phyloP scores from a whole-genome alignment of 805 yeast genomes.

The Candida odintsovae region DNA sequence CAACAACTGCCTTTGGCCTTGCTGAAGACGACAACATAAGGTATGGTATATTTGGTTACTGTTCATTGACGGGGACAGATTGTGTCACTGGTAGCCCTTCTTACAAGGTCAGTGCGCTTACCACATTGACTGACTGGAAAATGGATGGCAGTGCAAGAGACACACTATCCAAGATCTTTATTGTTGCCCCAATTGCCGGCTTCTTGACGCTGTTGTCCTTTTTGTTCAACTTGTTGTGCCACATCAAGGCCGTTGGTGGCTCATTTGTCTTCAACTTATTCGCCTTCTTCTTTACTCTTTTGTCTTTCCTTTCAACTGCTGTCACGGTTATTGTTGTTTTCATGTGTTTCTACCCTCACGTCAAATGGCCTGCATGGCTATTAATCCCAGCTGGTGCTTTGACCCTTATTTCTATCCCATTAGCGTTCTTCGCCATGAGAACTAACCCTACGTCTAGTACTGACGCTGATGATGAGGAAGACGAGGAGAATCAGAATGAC shows the following conservation, averaged over 20 bases:
- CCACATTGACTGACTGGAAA: constrained; percentile 40
- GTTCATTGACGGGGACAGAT: constrained; percentile 27
- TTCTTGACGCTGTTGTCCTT: constrained; percentile 49
- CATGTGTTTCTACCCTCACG: constrained; percentile 56
- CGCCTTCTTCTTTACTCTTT: constrained; percentile 37
- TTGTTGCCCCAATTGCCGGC: constrained; percentile 62
- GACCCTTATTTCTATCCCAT: constrained; percentile 44
- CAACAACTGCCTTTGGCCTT: constrained; percentile 40
- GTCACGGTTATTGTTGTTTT: constrained; percentile 49
- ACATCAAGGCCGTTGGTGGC: constrained; percentile 22
- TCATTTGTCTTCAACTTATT: constrained; percentile 31
- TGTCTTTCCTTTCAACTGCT: constrained; percentile 51
- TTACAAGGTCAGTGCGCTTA: constrained; percentile 25
- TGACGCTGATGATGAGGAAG: constrained; percentile 11
- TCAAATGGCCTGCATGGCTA: constrained; percentile 70
- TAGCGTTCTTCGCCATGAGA: constrained; percentile 36
- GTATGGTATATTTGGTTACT: constrained; percentile 68
- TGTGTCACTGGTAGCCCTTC: constrained; percentile 45
- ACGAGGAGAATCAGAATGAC: constrained; percentile 7
- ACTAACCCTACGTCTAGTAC: constrained; percentile 10
- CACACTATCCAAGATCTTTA: constrained; percentile 46
- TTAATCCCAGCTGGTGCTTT: constrained; percentile 61
- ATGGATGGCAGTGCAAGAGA: constrained; percentile 41
- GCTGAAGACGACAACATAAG: constrained; percentile 39
- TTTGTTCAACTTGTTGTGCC: constrained; percentile 31